Conservation (phyloP, 129 eudicot genomes). For the Pulicaria dysenterica region DNA sequence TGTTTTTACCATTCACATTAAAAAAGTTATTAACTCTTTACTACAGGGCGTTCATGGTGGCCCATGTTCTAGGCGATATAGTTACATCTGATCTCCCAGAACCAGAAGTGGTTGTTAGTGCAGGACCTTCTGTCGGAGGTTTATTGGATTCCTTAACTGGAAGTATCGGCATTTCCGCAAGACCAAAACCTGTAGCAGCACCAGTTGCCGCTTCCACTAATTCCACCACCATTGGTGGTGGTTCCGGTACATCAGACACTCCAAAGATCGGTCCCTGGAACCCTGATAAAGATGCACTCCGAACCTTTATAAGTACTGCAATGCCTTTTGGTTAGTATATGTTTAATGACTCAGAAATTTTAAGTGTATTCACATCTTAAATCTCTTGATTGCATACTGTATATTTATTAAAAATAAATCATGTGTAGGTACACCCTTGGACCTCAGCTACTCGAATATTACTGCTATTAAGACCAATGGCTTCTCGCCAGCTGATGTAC, state of each 20-base stretch:
- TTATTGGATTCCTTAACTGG: slow-evolving; percentile 96
- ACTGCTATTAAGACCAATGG: slow-evolving; percentile 71
- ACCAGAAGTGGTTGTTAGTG: slow-evolving; percentile 77
- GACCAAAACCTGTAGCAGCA: slow-evolving; percentile 86
- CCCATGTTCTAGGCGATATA: slow-evolving; percentile 86
- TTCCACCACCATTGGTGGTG: slow-evolving; percentile 52
- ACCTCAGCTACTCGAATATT: slow-evolving; percentile 74
- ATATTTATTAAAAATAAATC: neutral
- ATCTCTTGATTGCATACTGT: slow-evolving; percentile 4
- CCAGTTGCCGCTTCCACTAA: slow-evolving; percentile 72
- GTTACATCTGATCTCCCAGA: slow-evolving; percentile 66
- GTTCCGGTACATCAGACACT: slow-evolving; percentile 63
- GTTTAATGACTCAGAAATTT: slow-evolving; percentile 8
- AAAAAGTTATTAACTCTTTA: slow-evolving; percentile 4
- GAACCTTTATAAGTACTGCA: slow-evolving; percentile 72
- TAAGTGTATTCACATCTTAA: slow-evolving; percentile 31
- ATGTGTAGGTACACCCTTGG: slow-evolving; percentile 82
- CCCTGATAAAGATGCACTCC: slow-evolving; percentile 77
- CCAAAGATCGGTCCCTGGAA: slow-evolving; percentile 72
- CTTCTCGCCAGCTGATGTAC: slow-evolving; percentile 69
- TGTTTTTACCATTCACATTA: slow-evolving; percentile 24
- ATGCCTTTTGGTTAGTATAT: slow-evolving; percentile 96
- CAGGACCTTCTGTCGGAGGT: slow-evolving; percentile 90
- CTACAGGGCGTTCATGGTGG: slow-evolving; percentile 81
- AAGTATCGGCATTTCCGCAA: slow-evolving; percentile 92